Evolutionary conservation across 768 basidiomycete species (phyloP).

Genomic region (Suillus ampliporus): DNA sequence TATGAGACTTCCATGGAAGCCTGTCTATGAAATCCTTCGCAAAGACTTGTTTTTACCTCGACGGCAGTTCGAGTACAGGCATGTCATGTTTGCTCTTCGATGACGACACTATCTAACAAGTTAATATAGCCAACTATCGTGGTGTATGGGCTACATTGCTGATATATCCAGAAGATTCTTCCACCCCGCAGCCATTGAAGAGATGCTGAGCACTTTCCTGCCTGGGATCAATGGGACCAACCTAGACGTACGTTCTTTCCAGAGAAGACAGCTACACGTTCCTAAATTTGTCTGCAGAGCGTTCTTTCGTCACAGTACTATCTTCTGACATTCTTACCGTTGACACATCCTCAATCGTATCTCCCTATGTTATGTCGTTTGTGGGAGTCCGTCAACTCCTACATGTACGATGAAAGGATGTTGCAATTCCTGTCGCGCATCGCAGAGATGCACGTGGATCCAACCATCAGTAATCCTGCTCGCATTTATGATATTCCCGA

Average conservation of each 20-base stretch:
- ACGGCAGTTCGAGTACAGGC: slow-evolving; percentile 82
- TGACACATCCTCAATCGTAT: slow-evolving; percentile 85
- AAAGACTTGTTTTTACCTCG: slow-evolving; percentile 79
- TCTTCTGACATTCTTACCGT: slow-evolving; percentile 83
- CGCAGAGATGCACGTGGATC: slow-evolving; percentile 75
- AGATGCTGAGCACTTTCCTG: slow-evolving; percentile 88
- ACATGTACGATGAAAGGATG: slow-evolving; percentile 90
- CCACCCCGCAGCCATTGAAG: slow-evolving; percentile 83
- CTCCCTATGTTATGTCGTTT: slow-evolving; percentile 82
- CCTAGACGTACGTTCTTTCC: slow-evolving; percentile 61
- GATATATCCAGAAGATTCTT: slow-evolving; percentile 80
- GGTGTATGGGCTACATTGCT: slow-evolving; percentile 77
- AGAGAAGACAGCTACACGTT: neutral
- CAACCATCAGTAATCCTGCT: slow-evolving; percentile 75
- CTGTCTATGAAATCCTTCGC: slow-evolving; percentile 72
- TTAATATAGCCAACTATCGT: slow-evolving; percentile 65
- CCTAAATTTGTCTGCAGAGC: slow-evolving; percentile 74
- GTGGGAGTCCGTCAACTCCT: slow-evolving; percentile 90
- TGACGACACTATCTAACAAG: neutral
- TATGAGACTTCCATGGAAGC: slow-evolving; percentile 82
- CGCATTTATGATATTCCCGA: slow-evolving; percentile 63
- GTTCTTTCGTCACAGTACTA: slow-evolving; percentile 86
- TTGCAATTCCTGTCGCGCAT: slow-evolving; percentile 81
- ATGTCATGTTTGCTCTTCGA: slow-evolving; percentile 28
- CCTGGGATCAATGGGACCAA: slow-evolving; percentile 77